Evolutionary conservation across 495 filamentous ascomycete species (phyloP).

Genomic region (Hypoxylon subgilvum): DNA sequence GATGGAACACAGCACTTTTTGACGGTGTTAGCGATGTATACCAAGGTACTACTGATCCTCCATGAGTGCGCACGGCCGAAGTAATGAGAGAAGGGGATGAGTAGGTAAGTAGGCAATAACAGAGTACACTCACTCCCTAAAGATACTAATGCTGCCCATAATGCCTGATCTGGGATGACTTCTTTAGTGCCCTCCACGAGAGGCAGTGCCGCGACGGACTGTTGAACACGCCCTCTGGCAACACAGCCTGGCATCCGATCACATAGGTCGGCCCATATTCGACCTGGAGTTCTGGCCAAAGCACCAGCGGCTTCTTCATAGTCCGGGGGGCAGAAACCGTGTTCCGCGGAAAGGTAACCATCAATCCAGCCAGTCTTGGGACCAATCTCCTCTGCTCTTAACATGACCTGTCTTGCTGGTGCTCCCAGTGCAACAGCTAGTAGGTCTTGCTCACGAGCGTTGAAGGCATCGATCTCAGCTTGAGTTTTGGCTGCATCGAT

Average conservation of each 20-base stretch:
- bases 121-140: conserved; percentile 43
- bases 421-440: conserved; percentile 58
- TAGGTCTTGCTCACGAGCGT: conserved; percentile 52
- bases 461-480: conserved; percentile 51
- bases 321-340: conserved; percentile 59
- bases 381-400: conserved; percentile 59
- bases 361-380: conserved; percentile 59
- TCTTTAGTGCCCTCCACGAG: conserved; percentile 55
- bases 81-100: background rate
- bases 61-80: too few species aligned
- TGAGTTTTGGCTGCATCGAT: conserved; percentile 42
- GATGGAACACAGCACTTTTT: conserved; percentile 53
- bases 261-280: conserved; percentile 61
- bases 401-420: conserved; percentile 58
- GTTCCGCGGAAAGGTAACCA: conserved; percentile 57
- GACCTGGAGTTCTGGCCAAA: conserved; percentile 53
- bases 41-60: too few species aligned
- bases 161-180: conserved; percentile 55
- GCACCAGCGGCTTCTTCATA: conserved; percentile 55
- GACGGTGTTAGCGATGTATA: conserved; percentile 5
- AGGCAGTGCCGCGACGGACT: conserved; percentile 55
- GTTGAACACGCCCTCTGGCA: conserved; percentile 54
- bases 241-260: conserved; percentile 60
- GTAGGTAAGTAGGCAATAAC: background rate
- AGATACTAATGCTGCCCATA: conserved; percentile 60